phyloP scores from a whole-genome alignment of 75 land plant genomes.

The Cupressus sempervirens region DNA sequence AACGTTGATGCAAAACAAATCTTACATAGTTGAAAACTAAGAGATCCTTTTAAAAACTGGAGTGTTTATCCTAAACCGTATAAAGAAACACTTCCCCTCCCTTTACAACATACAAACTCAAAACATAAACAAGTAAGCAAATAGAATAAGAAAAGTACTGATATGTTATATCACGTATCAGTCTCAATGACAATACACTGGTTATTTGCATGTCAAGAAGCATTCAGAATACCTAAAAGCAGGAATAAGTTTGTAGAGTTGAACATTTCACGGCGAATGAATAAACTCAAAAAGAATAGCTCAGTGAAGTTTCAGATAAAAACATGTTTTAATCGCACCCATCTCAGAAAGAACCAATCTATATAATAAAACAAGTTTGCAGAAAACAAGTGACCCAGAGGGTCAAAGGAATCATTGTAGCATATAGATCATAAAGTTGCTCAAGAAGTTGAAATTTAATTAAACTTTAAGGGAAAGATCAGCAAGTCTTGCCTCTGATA shows the following conservation, averaged over 20 bases:
- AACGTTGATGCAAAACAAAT: no score
- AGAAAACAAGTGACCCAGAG: conserved; percentile 1
- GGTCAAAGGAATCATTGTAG: neutral
- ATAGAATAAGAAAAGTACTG: neutral
- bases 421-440: neutral
- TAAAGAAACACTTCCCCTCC: neutral
- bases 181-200: neutral
- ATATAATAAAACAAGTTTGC: neutral
- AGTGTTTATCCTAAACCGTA: neutral
- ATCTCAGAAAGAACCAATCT: conserved; percentile 5
- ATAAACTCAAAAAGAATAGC: neutral
- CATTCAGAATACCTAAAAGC: neutral
- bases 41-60: neutral
- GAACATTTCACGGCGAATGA: neutral
- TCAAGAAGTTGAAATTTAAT: neutral
- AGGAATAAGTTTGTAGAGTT: neutral
- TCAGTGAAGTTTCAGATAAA: neutral
- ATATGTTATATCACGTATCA: neutral
- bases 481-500: conserved; percentile 12
- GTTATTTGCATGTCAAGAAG: neutral
- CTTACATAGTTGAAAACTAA: neutral
- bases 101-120: neutral
- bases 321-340: neutral
- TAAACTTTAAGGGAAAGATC: conserved; percentile 6
- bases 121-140: neutral